phyloP scores from a whole-genome alignment of 163 green algal species.

The Scenedesmus sp. region DNA sequence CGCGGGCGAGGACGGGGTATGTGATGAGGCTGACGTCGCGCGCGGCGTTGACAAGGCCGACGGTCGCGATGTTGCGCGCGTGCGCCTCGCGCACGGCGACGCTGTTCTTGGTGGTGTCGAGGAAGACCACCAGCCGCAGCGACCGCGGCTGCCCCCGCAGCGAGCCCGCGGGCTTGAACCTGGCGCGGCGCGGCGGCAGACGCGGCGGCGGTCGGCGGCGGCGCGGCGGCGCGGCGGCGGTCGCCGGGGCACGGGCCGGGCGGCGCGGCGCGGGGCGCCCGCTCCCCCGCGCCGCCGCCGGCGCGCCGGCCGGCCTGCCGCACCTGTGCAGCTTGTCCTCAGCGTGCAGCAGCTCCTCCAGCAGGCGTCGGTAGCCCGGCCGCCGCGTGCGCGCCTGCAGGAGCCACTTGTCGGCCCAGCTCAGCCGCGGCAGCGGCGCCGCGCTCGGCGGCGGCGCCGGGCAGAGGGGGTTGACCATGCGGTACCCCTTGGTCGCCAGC shows the following conservation, averaged over 20 bases:
- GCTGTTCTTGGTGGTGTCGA: slow-evolving; percentile 30
- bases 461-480: slow-evolving; percentile 37
- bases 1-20: slow-evolving; percentile 35
- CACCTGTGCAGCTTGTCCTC: slow-evolving; percentile 24
- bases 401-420: slow-evolving; percentile 45
- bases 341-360: slow-evolving; percentile 10
- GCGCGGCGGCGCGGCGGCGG: background rate
- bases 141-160: background rate
- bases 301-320: no score
- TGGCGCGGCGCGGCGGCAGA: background rate
- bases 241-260: no score
- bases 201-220: no score
- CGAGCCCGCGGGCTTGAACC: background rate
- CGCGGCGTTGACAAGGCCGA: slow-evolving; percentile 20
- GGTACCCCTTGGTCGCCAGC: slow-evolving; percentile 29
- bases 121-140: slow-evolving; percentile 44
- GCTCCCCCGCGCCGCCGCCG: no score
- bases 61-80: slow-evolving; percentile 30
- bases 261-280: no score
- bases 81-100: slow-evolving; percentile 37
- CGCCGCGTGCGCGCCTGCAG: slow-evolving; percentile 7
- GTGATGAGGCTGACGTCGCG: slow-evolving; percentile 33
- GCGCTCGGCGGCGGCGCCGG: background rate
- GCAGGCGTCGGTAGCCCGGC: slow-evolving; percentile 13
- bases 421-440: slow-evolving; percentile 4